phyloP scores from a whole-genome alignment of 2,329 filamentous ascomycete genomes.

The Cyphellophora attinorum region DNA sequence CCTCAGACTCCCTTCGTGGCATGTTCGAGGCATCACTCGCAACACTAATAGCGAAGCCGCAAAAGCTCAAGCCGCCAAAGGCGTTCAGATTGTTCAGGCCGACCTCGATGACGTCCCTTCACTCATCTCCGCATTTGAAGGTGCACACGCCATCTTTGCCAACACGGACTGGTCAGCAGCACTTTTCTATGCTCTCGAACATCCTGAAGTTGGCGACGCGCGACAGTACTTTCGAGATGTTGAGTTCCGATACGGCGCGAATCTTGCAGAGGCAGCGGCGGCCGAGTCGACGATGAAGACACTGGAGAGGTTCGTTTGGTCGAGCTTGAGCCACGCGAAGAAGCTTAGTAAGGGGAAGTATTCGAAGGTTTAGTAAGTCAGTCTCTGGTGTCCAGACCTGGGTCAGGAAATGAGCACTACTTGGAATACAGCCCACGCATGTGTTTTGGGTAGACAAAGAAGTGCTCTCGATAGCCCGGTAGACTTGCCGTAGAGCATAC shows the following conservation, averaged over 20 bases:
- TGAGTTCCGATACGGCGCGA: constrained; percentile 44
- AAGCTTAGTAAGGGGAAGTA: constrained; percentile 38
- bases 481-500: too few species aligned
- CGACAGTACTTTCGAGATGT: constrained; percentile 38
- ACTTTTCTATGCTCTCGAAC: constrained; percentile 34
- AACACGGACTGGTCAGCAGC: constrained; percentile 49
- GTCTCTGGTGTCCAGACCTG: too few species aligned
- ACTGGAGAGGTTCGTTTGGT: constrained; percentile 41
- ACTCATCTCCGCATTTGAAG: constrained; percentile 24
- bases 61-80: constrained; percentile 14
- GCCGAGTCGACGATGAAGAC: constrained; percentile 22
- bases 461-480: too few species aligned
- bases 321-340: constrained; percentile 40
- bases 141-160: constrained; percentile 43
- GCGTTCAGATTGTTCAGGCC: constrained; percentile 22
- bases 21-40: constrained; percentile 25
- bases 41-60: constrained; percentile 19
- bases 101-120: constrained; percentile 22
- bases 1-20: constrained; percentile 19
- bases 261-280: constrained; percentile 47
- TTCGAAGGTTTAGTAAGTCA: constrained; percentile 43
- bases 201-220: constrained; percentile 11
- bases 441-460: too few species aligned
- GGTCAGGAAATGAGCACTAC: too few species aligned
- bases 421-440: too few species aligned